Evolutionary conservation across 768 basidiomycete genomes (phyloP).

Genomic region (Rhodotorula taiwanensis): DNA sequence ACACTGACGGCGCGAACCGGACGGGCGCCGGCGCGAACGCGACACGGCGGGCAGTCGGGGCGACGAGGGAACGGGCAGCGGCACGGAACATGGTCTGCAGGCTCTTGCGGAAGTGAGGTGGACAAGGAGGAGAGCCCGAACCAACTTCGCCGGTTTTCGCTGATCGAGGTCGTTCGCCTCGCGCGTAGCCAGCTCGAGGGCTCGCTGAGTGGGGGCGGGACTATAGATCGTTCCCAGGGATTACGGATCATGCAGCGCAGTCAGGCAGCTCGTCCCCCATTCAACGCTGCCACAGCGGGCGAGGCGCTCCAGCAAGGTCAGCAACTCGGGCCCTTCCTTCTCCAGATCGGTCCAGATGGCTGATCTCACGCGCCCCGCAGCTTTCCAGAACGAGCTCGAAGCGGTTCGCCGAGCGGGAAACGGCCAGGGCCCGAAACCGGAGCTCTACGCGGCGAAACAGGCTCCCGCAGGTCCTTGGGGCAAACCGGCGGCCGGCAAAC

Average conservation of each 20-base stretch:
- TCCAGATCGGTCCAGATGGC: neutral
- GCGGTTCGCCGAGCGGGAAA: conserved; percentile 3
- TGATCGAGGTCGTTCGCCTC: no score
- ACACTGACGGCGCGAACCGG: conserved; percentile 9
- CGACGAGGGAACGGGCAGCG: conserved; percentile 25
- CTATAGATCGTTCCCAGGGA: no score
- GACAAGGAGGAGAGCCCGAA: neutral
- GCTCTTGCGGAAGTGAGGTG: neutral
- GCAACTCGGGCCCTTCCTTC: neutral
- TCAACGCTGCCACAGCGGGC: neutral
- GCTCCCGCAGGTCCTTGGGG: conserved; percentile 10
- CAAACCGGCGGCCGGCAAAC: neutral
- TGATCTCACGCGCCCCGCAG: neutral
- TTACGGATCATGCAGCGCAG: neutral
- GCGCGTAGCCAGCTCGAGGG: no score
- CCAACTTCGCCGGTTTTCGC: no score
- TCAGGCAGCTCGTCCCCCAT: neutral
- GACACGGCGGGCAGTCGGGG: conserved; percentile 17
- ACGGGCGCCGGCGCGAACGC: conserved; percentile 7
- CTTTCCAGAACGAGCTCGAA: conserved; percentile 21
- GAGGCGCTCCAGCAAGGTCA: conserved; percentile 5
- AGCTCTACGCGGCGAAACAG: conserved; percentile 11
- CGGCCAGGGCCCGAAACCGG: neutral
- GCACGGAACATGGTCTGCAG: conserved; percentile 25
- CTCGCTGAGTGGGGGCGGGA: no score